Evolutionary conservation across 2,329 filamentous ascomycete genomes (phyloP).

Genomic region (Monosporascus cannonballus): DNA sequence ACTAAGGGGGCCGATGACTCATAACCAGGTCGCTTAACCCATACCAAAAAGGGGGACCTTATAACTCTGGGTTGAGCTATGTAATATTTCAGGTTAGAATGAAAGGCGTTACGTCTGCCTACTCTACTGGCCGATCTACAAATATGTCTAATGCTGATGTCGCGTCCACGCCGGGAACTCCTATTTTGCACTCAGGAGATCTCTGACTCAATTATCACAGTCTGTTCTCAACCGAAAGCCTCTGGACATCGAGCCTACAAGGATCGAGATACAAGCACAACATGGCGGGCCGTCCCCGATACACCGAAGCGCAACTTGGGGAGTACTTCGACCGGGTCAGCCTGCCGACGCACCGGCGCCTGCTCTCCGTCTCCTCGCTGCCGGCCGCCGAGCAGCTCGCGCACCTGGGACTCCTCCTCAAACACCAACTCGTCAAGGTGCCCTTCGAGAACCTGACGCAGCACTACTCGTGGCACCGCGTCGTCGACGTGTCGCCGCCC

Average conservation of each 20-base stretch:
- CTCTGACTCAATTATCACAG: not conserved
- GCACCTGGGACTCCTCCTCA: slow-evolving; percentile 10
- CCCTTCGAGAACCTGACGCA: slow-evolving; percentile 41
- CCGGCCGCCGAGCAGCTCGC: slow-evolving; percentile 1
- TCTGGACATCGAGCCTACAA: not conserved
- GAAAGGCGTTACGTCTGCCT: too few relatives aligned
- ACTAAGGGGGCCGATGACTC: too few relatives aligned
- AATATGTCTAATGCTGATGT: too few relatives aligned
- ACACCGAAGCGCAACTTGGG: slow-evolving; percentile 9
- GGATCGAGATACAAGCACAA: not conserved
- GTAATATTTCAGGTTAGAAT: too few relatives aligned
- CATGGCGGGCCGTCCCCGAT: slow-evolving; percentile 16
- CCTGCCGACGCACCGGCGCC: slow-evolving; percentile 8
- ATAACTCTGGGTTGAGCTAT: too few relatives aligned
- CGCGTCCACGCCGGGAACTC: too few relatives aligned
- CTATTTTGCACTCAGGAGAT: too few relatives aligned
- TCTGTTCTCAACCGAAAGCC: not conserved
- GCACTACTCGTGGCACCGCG: slow-evolving; percentile 32
- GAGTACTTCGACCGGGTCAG: slow-evolving; percentile 16
- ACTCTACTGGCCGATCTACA: too few relatives aligned
- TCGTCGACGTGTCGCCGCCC: slow-evolving; percentile 28
- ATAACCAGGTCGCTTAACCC: too few relatives aligned
- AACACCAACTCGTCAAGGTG: slow-evolving; percentile 34
- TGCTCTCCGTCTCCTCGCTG: slow-evolving; percentile 4
- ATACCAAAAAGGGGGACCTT: too few relatives aligned